These are phyloP conservation scores for Trichophyton equinum DNA, from an alignment of 2,329 filamentous ascomycete species.

Conservation along the genomic window DNA sequence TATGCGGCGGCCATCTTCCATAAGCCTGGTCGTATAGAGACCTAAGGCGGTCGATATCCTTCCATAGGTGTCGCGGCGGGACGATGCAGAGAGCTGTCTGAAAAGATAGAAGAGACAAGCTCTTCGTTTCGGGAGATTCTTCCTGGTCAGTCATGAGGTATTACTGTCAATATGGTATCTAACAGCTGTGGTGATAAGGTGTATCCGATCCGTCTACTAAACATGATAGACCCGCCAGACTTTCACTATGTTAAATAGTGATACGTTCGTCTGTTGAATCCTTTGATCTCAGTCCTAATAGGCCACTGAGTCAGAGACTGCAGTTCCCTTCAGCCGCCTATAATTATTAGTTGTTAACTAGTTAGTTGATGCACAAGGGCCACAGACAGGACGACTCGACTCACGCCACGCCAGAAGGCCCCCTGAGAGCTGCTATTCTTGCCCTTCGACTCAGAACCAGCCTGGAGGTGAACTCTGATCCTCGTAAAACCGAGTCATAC, in stretches of 20 bases:
- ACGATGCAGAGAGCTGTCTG: slow-evolving; percentile 52
- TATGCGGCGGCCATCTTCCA: slow-evolving; percentile 52
- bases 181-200: background rate
- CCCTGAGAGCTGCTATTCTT: background rate
- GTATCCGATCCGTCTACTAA: too few relatives aligned
- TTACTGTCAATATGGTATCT: background rate
- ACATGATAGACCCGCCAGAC: background rate
- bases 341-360: background rate
- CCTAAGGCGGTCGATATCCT: slow-evolving; percentile 43
- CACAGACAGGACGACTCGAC: background rate
- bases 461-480: background rate
- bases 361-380: background rate
- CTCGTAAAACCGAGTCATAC: background rate
- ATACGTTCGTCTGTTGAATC: background rate
- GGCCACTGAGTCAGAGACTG: background rate
- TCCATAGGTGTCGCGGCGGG: slow-evolving; percentile 39
- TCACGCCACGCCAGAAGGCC: background rate
- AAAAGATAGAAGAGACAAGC: slow-evolving; percentile 28
- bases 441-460: background rate
- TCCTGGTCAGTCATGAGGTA: background rate
- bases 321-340: background rate
- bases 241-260: background rate
- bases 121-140: background rate
- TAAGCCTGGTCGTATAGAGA: slow-evolving; percentile 51
- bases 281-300: background rate